phyloP scores from a whole-genome alignment of 2,329 filamentous ascomycete species.

The Verticillium alfalfae region DNA sequence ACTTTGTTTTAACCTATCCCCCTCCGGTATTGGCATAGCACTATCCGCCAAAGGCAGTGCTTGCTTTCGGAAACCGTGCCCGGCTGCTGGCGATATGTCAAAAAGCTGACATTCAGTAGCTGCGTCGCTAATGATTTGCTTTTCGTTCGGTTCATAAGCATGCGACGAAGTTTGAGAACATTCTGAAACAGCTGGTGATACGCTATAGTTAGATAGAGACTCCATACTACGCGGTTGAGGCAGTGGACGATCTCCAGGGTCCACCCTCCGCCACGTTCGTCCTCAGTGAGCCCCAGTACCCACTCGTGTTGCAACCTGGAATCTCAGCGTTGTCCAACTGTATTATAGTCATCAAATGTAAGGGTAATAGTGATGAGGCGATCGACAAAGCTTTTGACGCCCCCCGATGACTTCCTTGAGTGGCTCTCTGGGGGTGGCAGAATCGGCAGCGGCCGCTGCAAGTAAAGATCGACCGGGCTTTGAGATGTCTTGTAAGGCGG shows the following conservation, averaged over 20 bases:
- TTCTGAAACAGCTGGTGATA: background rate
- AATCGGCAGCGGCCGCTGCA: slow-evolving; percentile 20
- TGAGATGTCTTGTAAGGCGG: slow-evolving; percentile 24
- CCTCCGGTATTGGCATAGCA: slow-evolving; percentile 8
- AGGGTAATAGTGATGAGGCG: slow-evolving; percentile 15
- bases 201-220: slow-evolving; percentile 17
- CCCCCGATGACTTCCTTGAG: slow-evolving; percentile 9
- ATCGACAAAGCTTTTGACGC: slow-evolving; percentile 16
- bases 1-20: slow-evolving; percentile 12
- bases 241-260: background rate
- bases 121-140: background rate
- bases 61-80: background rate
- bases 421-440: slow-evolving; percentile 13
- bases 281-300: background rate
- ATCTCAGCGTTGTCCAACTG: slow-evolving; percentile 17
- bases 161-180: background rate
- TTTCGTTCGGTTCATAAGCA: background rate
- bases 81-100: background rate
- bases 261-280: background rate
- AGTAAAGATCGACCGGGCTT: slow-evolving; percentile 16
- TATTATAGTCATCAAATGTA: slow-evolving; percentile 12
- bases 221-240: background rate
- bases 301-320: slow-evolving; percentile 14
- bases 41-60: background rate
- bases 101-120: background rate